Percentiles rank a stretch among this genome's conserved stretches.
phyloP scores from a whole-genome alignment of 176 grass and related monocot genomes.

The Eragrostis nindensis region DNA sequence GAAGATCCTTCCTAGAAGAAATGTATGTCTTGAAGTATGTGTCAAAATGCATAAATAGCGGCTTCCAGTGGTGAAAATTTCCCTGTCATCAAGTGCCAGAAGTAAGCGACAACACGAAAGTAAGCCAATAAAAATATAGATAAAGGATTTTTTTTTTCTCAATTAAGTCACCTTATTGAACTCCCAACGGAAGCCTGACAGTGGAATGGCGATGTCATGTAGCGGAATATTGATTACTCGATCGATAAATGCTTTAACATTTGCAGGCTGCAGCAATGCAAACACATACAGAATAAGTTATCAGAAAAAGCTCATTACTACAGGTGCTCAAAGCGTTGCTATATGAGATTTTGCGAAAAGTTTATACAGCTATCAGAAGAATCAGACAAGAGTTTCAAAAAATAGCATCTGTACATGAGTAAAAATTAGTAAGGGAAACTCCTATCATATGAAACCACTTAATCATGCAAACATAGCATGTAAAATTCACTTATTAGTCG shows the following conservation, averaged over 20 bases:
- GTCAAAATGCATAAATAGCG: conserved; percentile 93
- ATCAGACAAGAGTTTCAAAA: conserved; percentile 9
- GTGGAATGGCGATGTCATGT: conserved; percentile 97
- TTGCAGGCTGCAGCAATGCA: conserved; percentile 92
- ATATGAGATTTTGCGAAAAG: conserved; percentile 24
- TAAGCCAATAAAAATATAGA: neutral
- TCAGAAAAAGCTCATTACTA: conserved; percentile 20
- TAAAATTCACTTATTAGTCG: neutral
- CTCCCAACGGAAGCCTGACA: conserved; percentile 92
- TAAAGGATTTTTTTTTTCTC: conserved; percentile 13
- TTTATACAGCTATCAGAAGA: neutral
- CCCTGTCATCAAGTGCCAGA: conserved; percentile 58
- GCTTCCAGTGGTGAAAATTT: conserved; percentile 99
- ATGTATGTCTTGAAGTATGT: conserved; percentile 92
- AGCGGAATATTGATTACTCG: conserved; percentile 92
- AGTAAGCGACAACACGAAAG: conserved; percentile 34
- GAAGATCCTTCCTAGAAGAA: conserved; percentile 91
- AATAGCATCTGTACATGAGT: conserved; percentile 16
- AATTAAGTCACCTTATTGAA: conserved; percentile 78
- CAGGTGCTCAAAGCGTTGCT: neutral
- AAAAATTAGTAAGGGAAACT: neutral
- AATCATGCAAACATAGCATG: neutral
- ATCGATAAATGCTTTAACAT: conserved; percentile 97
- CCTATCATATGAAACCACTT: conserved; percentile 11
- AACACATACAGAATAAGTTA: conserved; percentile 37